Conservation (phyloP, 176 grass and related monocot species). For the Cenchrus americanus region DNA sequence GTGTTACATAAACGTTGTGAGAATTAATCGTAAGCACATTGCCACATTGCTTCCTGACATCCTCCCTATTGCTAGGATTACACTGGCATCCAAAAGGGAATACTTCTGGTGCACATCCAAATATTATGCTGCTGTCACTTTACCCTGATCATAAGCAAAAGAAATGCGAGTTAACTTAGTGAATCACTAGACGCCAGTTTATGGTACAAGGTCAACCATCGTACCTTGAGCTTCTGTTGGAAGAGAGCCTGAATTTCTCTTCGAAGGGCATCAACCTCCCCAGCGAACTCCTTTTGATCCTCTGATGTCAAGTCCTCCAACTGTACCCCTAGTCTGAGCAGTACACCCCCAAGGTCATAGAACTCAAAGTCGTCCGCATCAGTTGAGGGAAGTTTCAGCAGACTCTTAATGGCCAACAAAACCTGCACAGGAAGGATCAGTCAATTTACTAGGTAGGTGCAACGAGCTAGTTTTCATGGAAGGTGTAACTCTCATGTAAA, state of each 20-base stretch:
- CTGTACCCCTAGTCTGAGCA: constrained; percentile 63
- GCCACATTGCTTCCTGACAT: background rate
- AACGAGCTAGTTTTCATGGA: background rate
- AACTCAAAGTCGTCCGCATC: constrained; percentile 57
- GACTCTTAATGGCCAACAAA: constrained; percentile 71
- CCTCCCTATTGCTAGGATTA: background rate
- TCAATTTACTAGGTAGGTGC: background rate
- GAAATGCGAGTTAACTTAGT: constrained; percentile 13
- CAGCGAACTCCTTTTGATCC: constrained; percentile 67
- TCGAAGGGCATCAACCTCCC: constrained; percentile 70
- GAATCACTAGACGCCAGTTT: background rate
- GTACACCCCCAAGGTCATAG: constrained; percentile 44
- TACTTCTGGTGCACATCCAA: background rate
- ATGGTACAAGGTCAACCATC: background rate
- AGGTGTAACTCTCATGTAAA: background rate
- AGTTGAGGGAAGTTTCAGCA: constrained; percentile 63
- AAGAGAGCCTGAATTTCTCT: constrained; percentile 72
- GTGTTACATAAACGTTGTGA: background rate
- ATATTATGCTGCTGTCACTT: background rate
- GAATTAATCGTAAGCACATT: background rate
- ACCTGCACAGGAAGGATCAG: constrained; percentile 43
- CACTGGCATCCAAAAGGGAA: background rate
- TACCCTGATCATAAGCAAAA: constrained; percentile 31
- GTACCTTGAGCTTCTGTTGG: constrained; percentile 67
- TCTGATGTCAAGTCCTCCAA: constrained; percentile 65